Base-by-base conservation (phyloP, 23 red algal species). In the Gracilaria domingensis region DNA sequence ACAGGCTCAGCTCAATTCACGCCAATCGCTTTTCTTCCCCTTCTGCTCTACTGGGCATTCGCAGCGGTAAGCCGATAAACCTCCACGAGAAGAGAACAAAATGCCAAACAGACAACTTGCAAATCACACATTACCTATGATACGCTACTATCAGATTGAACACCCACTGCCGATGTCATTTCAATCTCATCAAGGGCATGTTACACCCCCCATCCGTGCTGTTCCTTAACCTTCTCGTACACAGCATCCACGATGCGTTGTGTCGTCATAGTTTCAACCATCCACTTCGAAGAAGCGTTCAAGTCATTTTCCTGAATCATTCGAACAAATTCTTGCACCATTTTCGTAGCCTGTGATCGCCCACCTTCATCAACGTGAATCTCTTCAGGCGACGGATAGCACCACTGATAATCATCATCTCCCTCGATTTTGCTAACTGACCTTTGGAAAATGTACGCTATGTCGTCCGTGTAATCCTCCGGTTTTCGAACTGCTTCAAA, bases 321-420 rank as follows among this genome's bases (percentile, higher is more conserved):
- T 23, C 57, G 44, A 28, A 38, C 56, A 45, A 91, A 91, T 54
- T 70, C 87, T 45, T 82, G 49, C 24, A 91, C 48, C 87, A 91
- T 91, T 20, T 64, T 77, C 47, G 79, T 49, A 42, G 58, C 36
- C 39, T 91, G 87, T 37, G 39, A 54, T 42, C 77, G 26, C 42
- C 42, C 42, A 48, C 33, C 77, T 23, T 69, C 80, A 25, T 70
- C 38, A 24, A 85, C 39, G 75, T 50, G 35, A 20, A 66, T 25
- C 37, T 16, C 17, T n/a, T 83, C 59, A 12, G 36, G 11, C n/a
- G 26, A 12, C 16, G 87, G 84, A 26, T 88, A 88, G 24, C 25
- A 44, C 74, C 6, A 25, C 18, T 42, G 26, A 25, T 37, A 44
- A 64, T 83, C 80, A 32, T 85, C 57, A 26, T 91, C 75, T 34